These are phyloP conservation scores for Hanseniaspora valbyensis DNA, from an alignment of 805 yeast genomes.

Conservation along the genomic window DNA sequence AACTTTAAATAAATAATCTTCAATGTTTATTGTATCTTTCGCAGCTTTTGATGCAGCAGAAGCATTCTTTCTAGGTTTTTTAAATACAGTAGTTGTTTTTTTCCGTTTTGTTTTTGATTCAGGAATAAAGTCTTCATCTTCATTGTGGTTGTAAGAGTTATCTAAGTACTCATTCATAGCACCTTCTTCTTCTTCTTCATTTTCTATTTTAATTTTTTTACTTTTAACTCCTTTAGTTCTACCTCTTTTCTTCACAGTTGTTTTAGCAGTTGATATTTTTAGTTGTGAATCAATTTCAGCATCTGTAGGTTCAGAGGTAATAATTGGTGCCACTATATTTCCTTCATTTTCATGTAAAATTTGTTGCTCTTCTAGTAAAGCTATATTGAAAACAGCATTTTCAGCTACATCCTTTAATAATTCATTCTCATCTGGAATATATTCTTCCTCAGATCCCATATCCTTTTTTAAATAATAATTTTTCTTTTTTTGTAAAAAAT, in stretches of 20 bases:
- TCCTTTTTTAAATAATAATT: neutral
- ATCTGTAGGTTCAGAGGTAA: too few species aligned
- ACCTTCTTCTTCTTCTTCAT: too few species aligned
- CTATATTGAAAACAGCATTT: neutral
- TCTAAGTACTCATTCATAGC: constrained; percentile 19
- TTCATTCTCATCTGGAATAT: neutral
- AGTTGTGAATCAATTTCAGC: too few species aligned
- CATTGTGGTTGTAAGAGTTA: neutral
- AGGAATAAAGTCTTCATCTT: neutral
- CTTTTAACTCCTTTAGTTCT: constrained; percentile 18
- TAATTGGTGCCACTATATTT: neutral
- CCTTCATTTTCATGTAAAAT: too few species aligned
- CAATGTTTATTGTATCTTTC: neutral
- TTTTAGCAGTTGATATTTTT: constrained; percentile 16
- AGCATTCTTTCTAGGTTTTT: constrained; percentile 1
- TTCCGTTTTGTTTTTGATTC: constrained; percentile 3
- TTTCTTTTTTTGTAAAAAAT: neutral
- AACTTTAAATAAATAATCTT: constrained; percentile 2
- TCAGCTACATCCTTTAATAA: neutral
- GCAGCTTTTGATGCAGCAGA: constrained; percentile 5
- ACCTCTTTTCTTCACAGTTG: constrained; percentile 14
- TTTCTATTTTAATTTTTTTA: constrained; percentile 10
- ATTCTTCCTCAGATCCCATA: neutral
- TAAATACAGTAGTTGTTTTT: neutral
- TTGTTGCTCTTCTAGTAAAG: neutral